These are phyloP conservation scores for Agaricus sinodeliciosus DNA, from an alignment of 768 basidiomycete species.

Conservation along the genomic window DNA sequence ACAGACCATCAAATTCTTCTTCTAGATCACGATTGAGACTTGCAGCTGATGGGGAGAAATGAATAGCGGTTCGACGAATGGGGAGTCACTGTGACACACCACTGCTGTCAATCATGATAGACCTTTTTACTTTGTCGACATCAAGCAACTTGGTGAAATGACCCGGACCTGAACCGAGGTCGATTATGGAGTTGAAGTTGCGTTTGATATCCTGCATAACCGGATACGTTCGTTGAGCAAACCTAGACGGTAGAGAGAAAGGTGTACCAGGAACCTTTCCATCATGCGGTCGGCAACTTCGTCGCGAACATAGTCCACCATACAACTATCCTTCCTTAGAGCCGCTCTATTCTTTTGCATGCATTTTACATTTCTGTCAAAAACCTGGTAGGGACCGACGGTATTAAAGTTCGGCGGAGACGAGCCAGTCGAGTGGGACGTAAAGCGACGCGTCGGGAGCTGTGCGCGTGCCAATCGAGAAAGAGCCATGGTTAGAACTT, in stretches of 20 bases:
- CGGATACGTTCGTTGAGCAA: neutral
- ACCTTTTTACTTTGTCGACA: constrained; percentile 56
- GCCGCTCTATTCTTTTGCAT: constrained; percentile 76
- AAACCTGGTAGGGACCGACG: constrained; percentile 72
- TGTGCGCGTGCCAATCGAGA: constrained; percentile 13
- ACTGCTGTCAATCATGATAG: constrained; percentile 83
- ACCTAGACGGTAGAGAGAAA: neutral
- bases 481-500: constrained; percentile 17
- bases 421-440: constrained; percentile 40
- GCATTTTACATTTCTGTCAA: constrained; percentile 76
- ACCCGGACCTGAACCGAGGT: constrained; percentile 87
- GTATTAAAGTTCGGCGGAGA: constrained; percentile 35
- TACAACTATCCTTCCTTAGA: constrained; percentile 51
- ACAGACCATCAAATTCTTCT: constrained; percentile 72
- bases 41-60: constrained; percentile 37
- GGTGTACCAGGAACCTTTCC: constrained; percentile 76
- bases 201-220: constrained; percentile 79
- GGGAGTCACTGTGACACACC: constrained; percentile 37
- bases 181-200: constrained; percentile 72
- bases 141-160: constrained; percentile 86
- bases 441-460: constrained; percentile 31
- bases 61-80: neutral
- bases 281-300: constrained; percentile 89
- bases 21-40: constrained; percentile 73
- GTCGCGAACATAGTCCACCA: constrained; percentile 87